Percentiles rank a stretch among this genome's conserved stretches.
Evolutionary conservation across 129 eudicot genomes (phyloP).

Genomic region (Chrysanthemum lavandulifolium): DNA sequence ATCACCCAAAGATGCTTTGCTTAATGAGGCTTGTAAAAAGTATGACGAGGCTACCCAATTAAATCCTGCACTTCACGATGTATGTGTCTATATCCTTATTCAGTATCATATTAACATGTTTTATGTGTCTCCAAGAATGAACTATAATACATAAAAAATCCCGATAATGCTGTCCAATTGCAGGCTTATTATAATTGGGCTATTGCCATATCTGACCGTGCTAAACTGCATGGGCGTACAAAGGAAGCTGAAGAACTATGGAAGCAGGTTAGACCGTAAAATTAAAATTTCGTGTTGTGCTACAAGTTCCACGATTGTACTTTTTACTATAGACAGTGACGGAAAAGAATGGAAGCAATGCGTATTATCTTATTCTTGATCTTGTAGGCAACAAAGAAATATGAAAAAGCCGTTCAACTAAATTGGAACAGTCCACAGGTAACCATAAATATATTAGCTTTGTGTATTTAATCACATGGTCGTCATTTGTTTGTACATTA

Average conservation of each 20-base stretch:
- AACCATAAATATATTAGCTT: constrained; percentile 5
- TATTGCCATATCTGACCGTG: constrained; percentile 93
- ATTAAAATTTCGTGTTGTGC: neutral
- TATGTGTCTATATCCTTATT: constrained; percentile 25
- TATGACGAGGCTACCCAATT: constrained; percentile 86
- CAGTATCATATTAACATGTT: too few species aligned
- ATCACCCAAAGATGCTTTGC: constrained; percentile 88
- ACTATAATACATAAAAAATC: too few species aligned
- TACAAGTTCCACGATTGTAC: neutral
- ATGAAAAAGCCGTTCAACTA: constrained; percentile 73
- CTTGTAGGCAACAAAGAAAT: constrained; percentile 76
- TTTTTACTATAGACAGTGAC: neutral
- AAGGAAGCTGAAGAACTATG: constrained; percentile 94
- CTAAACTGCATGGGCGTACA: constrained; percentile 90
- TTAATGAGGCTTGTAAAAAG: constrained; percentile 93
- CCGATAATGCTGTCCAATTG: constrained; percentile 3
- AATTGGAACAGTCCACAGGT: constrained; percentile 99
- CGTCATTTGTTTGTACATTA: neutral
- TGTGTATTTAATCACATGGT: neutral
- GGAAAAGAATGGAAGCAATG: neutral
- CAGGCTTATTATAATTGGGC: constrained; percentile 98
- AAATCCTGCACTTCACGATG: constrained; percentile 87
- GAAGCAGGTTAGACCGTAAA: constrained; percentile 61
- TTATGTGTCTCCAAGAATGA: too few species aligned
- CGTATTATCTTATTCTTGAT: neutral